These are phyloP conservation scores for Candida buenavistaensis DNA, from an alignment of 1,139 yeast genomes.

Conservation along the genomic window DNA sequence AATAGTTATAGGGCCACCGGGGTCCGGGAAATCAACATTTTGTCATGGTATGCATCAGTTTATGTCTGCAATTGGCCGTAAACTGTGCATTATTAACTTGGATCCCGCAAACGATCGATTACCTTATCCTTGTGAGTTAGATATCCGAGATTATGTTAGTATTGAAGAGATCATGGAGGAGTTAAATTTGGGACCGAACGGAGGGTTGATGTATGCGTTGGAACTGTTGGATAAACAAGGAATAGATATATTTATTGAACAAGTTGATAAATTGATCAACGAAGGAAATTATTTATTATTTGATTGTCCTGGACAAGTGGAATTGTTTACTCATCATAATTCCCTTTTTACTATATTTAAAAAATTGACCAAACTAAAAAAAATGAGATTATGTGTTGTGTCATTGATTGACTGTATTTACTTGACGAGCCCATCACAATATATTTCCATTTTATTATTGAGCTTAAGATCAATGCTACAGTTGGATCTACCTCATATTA, in stretches of 20 bases:
- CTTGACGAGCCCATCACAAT: slow-evolving; percentile 85
- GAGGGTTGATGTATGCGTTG: slow-evolving; percentile 87
- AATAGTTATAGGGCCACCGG: slow-evolving; percentile 96
- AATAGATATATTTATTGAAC: slow-evolving; percentile 58
- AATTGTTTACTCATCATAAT: slow-evolving; percentile 47
- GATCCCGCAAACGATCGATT: slow-evolving; percentile 93
- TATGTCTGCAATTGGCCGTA: slow-evolving; percentile 89
- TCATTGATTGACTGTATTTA: slow-evolving; percentile 85
- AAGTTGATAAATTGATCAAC: slow-evolving; percentile 54
- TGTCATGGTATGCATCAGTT: slow-evolving; percentile 92
- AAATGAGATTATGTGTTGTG: slow-evolving; percentile 79
- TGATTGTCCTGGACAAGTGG: slow-evolving; percentile 72
- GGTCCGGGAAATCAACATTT: slow-evolving; percentile 94
- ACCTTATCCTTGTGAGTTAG: slow-evolving; percentile 82
- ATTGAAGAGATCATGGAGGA: slow-evolving; percentile 90
- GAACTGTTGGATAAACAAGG: slow-evolving; percentile 53
- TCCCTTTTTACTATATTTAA: slow-evolving; percentile 40
- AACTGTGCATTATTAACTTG: slow-evolving; percentile 75
- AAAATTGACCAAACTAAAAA: slow-evolving; percentile 45
- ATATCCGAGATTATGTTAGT: slow-evolving; percentile 83
- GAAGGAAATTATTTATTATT: slow-evolving; percentile 74
- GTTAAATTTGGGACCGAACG: slow-evolving; percentile 85
- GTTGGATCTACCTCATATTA: slow-evolving; percentile 45
- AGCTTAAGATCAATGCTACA: slow-evolving; percentile 69
- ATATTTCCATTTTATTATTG: slow-evolving; percentile 77